A percentile compares a stretch with the other conserved stretches of the same genome.
phyloP scores from a whole-genome alignment of 2,329 filamentous ascomycete species.

The Xenosphaeropsis pyriputrescens region DNA sequence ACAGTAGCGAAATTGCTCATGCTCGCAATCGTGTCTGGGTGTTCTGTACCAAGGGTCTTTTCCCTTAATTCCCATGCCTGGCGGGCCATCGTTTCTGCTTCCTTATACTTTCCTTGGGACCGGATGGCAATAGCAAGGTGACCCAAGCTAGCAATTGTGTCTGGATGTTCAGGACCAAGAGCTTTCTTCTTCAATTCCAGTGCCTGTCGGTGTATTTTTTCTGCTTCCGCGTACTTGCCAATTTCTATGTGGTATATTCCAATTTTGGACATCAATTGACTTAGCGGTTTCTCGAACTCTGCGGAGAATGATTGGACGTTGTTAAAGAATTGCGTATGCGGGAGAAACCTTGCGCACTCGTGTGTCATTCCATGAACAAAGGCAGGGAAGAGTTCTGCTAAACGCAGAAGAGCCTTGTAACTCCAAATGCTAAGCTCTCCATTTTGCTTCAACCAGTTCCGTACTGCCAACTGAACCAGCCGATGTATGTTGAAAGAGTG shows the following conservation, averaged over 20 bases:
- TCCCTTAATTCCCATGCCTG: conserved; percentile 5
- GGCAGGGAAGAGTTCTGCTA: neutral
- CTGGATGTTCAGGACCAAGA: conserved; percentile 4
- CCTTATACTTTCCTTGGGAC: conserved; percentile 7
- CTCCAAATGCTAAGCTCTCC: neutral
- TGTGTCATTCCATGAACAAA: conserved; percentile 6
- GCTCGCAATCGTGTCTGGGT: conserved; percentile 8
- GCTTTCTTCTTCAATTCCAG: conserved; percentile 4
- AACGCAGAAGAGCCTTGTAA: neutral
- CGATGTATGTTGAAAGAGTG: conserved; percentile 16
- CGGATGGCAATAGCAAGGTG: conserved; percentile 5
- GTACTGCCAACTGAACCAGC: conserved; percentile 20
- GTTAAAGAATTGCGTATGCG: conserved; percentile 11
- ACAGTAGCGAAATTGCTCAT: conserved; percentile 10
- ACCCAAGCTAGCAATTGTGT: conserved; percentile 7
- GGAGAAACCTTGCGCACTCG: conserved; percentile 15
- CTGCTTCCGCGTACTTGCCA: conserved; percentile 4
- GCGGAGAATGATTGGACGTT: neutral
- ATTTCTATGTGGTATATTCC: neutral
- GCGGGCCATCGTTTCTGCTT: conserved; percentile 11
- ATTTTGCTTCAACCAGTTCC: conserved; percentile 16
- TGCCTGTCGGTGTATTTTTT: conserved; percentile 5
- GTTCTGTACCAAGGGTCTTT: conserved; percentile 9
- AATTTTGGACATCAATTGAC: neutral
- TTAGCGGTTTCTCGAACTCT: neutral